Evolutionary conservation across 2,329 filamentous ascomycete genomes (phyloP), one percentile per base, ranked within the genome.

Genomic region (Alternaria arbusti): DNA sequence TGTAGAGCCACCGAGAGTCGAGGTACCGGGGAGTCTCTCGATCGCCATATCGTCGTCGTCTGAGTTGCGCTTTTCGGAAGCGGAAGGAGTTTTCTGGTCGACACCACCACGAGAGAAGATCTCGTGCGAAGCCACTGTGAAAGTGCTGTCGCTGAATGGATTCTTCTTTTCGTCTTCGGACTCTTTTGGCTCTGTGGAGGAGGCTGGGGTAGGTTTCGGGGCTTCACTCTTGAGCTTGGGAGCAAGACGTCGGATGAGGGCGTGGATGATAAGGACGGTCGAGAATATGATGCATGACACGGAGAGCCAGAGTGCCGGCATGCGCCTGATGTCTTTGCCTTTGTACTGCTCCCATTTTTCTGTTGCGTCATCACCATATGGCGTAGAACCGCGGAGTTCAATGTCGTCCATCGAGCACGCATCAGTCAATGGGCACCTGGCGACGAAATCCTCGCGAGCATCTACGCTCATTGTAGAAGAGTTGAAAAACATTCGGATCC

Each of bases 401-500:
- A 69, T 65, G 57, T 82, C 78, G 28, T 76, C 70, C 67, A 79
- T 79, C 3, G 69, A 73, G 61, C 81, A 83, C 12, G 79, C 78
- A 36, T 51, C 51, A 10, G 57, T 46, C 57, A 60, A 51, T 5
- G 61, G 61, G 30, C 61, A 63, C 30, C 51, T 52, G 8, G 51
- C 51, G 28, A 56, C 51, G 20, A 63, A 63, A 40, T 63, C 57
- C 22, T 60, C 50, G 12, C 57, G 61, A 45, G 61, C 36, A 47
- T 56, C 57, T 30, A 46, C 57, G 17, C 20, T 82, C 71, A 78
- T 81, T 8, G 77, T 66, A 2, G 83, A 84, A 1, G 82, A 83
- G 65, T 85, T 85, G 78, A 85, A 85, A 68, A 85, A 85, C 26
- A 82, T 73, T n/a, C 83, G 79, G 10, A 82, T 78, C 81, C 82